Evolutionary conservation across 2,329 filamentous ascomycete species (phyloP), one percentile per base, ranked within the genome.

Genomic region (Venturia nashicola): DNA sequence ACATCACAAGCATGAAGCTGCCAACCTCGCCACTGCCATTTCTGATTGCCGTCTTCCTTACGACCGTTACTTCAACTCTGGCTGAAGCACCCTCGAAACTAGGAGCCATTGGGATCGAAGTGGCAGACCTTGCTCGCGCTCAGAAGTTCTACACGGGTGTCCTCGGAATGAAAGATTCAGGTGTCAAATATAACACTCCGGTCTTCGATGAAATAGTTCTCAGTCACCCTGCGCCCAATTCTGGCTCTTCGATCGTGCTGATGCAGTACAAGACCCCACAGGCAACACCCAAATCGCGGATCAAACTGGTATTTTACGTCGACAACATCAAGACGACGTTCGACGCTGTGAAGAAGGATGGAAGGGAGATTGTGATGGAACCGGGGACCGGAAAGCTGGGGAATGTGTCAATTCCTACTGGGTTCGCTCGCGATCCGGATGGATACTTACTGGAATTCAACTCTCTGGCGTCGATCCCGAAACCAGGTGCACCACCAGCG

Each of bases 381-480:
- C 43, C 63, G 14, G 63, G 61, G 11, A 42, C 23, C 16, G 59
- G 42, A 20, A 62, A 63, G 44, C 9, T 64, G 6, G 44, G 42
- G 34, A 59, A 44, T 27, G n/a, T 34, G n/a, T 36, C 39, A 2
- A n/a, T 65, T 8, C 61, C 63, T 5, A 65, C 63, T 23, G 61
- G 27, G 9, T 57, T 65, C n/a, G 63, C 60, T 16, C 44, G 44
- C 8, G 63, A 65, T 44, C 43, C 60, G 3, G 63, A 65, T 64
- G 63, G 63, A 9, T 64, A 63, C n/a, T 16, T 63, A 2, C n/a
- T 65, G 23, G 63, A 65, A 12, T 64, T 65, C 34, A 65, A 65
- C 44, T 44, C 61, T 5, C 23, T 65, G 23, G n/a, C 36, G 5
- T 27, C 23, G 14, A 16, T 57, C 9, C 6, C 20, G 14, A n/a